Percentiles rank a stretch among this genome's conserved stretches.
Conservation (phyloP, 148 eudicot genomes). For the Mesembryanthemum crystallinum region DNA sequence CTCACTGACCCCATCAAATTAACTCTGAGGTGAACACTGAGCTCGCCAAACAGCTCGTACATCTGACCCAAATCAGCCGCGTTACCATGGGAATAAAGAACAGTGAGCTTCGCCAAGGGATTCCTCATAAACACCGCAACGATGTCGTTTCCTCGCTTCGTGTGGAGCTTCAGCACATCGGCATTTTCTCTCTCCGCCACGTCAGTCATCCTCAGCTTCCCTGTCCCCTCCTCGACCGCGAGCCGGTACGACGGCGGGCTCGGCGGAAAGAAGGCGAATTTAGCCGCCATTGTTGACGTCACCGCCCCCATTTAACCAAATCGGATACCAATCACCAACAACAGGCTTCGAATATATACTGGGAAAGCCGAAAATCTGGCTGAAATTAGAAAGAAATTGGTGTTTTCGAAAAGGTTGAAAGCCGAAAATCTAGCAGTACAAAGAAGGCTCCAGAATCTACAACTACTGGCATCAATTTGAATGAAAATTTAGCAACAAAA, state of each 20-base stretch:
- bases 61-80: conserved; percentile 91
- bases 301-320: conserved; percentile 52
- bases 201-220: conserved; percentile 37
- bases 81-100: conserved; percentile 79
- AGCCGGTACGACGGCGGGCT: conserved; percentile 66
- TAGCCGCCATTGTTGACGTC: conserved; percentile 87
- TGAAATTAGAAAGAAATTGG: neutral
- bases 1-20: conserved; percentile 67
- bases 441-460: neutral
- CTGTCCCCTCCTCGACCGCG: conserved; percentile 38
- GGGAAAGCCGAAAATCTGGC: neutral
- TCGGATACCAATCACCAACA: neutral
- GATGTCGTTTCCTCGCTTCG: conserved; percentile 44
- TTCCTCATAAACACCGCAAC: conserved; percentile 44
- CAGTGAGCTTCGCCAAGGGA: conserved; percentile 47
- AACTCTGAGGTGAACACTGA: conserved; percentile 62
- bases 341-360: neutral
- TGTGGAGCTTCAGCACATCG: conserved; percentile 31
- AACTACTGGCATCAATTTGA: too few species aligned
- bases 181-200: conserved; percentile 38
- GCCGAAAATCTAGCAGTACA: neutral
- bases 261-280: conserved; percentile 81
- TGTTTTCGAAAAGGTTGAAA: neutral
- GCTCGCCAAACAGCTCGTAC: conserved; percentile 70
- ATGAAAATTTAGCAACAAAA: too few species aligned